Percentiles rank a stretch among this genome's conserved stretches.
These are phyloP conservation scores for Neofusicoccum kwambonambiense DNA, from an alignment of 2,329 filamentous ascomycete genomes.

Conservation along the genomic window DNA sequence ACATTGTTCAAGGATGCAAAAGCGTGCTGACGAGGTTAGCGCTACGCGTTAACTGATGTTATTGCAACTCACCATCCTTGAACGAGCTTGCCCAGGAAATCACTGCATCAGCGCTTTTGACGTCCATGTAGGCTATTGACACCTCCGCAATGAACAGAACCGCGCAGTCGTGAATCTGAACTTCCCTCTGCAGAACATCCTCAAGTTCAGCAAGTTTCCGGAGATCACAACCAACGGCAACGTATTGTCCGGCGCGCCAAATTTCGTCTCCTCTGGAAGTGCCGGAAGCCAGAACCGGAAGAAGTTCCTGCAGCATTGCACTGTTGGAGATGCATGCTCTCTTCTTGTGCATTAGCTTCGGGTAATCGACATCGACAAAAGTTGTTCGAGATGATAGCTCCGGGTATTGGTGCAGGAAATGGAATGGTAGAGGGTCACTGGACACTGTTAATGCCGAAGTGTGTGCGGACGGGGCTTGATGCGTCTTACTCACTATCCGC, in stretches of 20 bases:
- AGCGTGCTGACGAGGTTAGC: conserved; percentile 57
- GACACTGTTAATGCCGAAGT: conserved; percentile 15
- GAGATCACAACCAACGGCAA: conserved; percentile 79
- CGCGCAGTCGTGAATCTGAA: conserved; percentile 58
- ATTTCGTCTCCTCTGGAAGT: conserved; percentile 30
- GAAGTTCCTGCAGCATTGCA: conserved; percentile 49
- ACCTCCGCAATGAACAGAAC: conserved; percentile 87
- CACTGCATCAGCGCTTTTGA: conserved; percentile 67
- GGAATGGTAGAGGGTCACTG: conserved; percentile 86
- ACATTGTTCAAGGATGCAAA: conserved; percentile 84
- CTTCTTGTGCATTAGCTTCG: conserved; percentile 75
- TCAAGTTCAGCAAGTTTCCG: conserved; percentile 64
- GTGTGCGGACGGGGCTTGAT: too few relatives aligned
- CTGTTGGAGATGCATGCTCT: conserved; percentile 61
- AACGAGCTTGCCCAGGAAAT: conserved; percentile 75
- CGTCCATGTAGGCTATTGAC: conserved; percentile 86
- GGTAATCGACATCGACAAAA: conserved; percentile 87
- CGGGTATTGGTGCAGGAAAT: conserved; percentile 69
- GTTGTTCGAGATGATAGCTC: conserved; percentile 56
- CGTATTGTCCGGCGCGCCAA: conserved; percentile 63
- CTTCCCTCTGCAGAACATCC: conserved; percentile 55
- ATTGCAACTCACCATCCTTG: conserved; percentile 57
- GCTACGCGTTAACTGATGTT: not conserved
- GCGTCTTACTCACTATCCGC: conserved; percentile 72
- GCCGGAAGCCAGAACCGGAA: conserved; percentile 30